A percentile compares a stretch with the other conserved stretches of the same genome.
Conservation (phyloP, 2,329 filamentous ascomycete species). For the Xylariaceae sp. region DNA sequence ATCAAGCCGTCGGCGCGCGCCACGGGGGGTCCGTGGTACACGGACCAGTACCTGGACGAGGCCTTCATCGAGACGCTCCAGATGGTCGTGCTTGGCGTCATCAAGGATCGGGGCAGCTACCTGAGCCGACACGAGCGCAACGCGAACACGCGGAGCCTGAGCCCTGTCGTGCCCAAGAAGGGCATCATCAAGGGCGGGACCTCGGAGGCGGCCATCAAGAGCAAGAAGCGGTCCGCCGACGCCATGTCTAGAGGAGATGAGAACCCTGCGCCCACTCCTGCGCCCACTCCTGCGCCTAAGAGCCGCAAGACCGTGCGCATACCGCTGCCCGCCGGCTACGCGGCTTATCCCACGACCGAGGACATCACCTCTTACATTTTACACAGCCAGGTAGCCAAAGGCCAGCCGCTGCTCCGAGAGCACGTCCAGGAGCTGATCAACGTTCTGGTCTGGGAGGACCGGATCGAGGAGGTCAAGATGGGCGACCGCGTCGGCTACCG, state of each 20-base stretch:
- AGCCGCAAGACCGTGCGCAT: conserved; percentile 43
- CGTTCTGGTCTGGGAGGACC: conserved; percentile 85
- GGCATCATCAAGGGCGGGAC: conserved; percentile 54
- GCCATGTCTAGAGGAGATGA: conserved; percentile 45
- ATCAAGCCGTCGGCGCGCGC: conserved; percentile 86
- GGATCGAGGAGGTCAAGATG: conserved; percentile 68
- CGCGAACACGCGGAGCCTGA: conserved; percentile 35
- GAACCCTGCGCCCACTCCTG: conserved; percentile 10
- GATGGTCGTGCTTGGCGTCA: conserved; percentile 40
- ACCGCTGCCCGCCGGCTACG: conserved; percentile 67
- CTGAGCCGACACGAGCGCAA: conserved; percentile 39
- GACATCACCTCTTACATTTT: conserved; percentile 78
- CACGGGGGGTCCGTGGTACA: conserved; percentile 93
- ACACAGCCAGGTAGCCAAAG: conserved; percentile 68
- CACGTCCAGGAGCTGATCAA: conserved; percentile 87
- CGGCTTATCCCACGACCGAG: conserved; percentile 76
- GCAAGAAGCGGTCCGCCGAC: conserved; percentile 57
- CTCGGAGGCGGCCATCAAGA: conserved; percentile 42
- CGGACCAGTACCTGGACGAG: conserved; percentile 85
- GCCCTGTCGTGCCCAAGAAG: conserved; percentile 57
- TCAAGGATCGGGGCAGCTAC: conserved; percentile 38
- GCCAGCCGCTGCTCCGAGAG: conserved; percentile 68
- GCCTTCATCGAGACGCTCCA: conserved; percentile 82
- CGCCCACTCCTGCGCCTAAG: conserved; percentile 35
- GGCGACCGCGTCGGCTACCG: conserved; percentile 56